Evolutionary conservation across 495 filamentous ascomycete genomes (phyloP), one percentile per base, ranked within the genome.

Genomic region (Aspergillus indologenus): DNA sequence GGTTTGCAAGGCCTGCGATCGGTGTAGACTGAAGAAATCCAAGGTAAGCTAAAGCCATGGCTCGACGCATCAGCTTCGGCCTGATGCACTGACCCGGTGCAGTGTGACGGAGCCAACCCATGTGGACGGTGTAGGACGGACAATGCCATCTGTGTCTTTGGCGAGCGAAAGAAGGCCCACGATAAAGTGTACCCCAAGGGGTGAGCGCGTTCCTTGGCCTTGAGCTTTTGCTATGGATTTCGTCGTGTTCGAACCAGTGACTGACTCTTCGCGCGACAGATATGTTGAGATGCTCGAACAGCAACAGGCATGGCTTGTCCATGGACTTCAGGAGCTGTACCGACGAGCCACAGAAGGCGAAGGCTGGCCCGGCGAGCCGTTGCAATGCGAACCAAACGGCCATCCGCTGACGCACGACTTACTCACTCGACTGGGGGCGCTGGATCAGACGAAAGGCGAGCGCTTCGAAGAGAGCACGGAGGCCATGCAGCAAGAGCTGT

Each of bases 201-300:
- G 83, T 86, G 66, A 73, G 81, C 75, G 66, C 66, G 48, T 44
- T 65, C 64, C 51, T 72, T 48, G 48, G 68, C 43, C 48, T 48
- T 54, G 51, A 21, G 59, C 21, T 51, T 42, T 48, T 26, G 18
- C 17, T 40, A 53, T 45, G 5, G 12, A 42, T 56, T 14, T 34
- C 17, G 49, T 29, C 43, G 58, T 61, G 44, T 51, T 17, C 42
- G 47, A 11, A 18, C 53, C 45, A 14, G 9, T 43, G 9, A 43
- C 60, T 66, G 60, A 66, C 55, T 19, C 1, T 3, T n/a, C 48
- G 62, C 42, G 45, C 26, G 20, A 4, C 50, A 87, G 84, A 65
- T 87, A 87, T 58, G 85, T 87, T 34, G 85, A 88, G 63, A 86
- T 87, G 81, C 81, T 88, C n/a, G 85, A 88, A 61, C 83, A 86